These are phyloP conservation scores for Boletus fagicola DNA, from an alignment of 768 basidiomycete genomes.

Conservation along the genomic window DNA sequence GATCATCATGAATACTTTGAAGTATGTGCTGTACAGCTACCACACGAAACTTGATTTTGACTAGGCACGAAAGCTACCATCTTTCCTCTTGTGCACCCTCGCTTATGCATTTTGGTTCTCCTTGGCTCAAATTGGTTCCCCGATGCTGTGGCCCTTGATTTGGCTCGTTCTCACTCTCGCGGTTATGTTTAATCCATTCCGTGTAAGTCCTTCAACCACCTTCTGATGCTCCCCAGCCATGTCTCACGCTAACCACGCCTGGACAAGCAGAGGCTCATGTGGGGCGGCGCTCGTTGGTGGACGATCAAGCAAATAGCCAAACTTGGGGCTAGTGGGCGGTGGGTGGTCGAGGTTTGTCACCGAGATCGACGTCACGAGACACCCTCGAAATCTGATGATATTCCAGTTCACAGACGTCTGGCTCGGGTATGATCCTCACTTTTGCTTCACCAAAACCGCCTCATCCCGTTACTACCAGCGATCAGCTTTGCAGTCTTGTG, in stretches of 20 bases:
- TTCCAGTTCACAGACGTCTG: conserved; percentile 82
- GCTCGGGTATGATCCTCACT: conserved; percentile 59
- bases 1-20: conserved; percentile 80
- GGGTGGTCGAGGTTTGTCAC: conserved; percentile 64
- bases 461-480: conserved; percentile 41
- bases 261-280: conserved; percentile 44
- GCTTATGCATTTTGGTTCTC: conserved; percentile 85
- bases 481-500: conserved; percentile 77
- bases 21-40: conserved; percentile 33
- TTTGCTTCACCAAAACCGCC: not conserved
- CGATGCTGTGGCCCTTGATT: conserved; percentile 75
- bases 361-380: not conserved
- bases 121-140: conserved; percentile 64
- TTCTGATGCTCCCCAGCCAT: not conserved
- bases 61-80: conserved; percentile 57
- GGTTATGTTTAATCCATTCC: conserved; percentile 75
- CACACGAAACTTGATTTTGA: conserved; percentile 2
- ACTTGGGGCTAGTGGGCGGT: conserved; percentile 66
- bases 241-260: conserved; percentile 20
- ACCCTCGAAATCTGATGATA: conserved; percentile 4
- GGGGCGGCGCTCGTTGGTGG: conserved; percentile 64
- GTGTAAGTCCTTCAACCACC: conserved; percentile 35
- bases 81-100: conserved; percentile 72
- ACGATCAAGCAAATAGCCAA: conserved; percentile 60
- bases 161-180: conserved; percentile 69